Conservation (phyloP, 306 rosid genomes). For the Cucurbita argyrosperma region DNA sequence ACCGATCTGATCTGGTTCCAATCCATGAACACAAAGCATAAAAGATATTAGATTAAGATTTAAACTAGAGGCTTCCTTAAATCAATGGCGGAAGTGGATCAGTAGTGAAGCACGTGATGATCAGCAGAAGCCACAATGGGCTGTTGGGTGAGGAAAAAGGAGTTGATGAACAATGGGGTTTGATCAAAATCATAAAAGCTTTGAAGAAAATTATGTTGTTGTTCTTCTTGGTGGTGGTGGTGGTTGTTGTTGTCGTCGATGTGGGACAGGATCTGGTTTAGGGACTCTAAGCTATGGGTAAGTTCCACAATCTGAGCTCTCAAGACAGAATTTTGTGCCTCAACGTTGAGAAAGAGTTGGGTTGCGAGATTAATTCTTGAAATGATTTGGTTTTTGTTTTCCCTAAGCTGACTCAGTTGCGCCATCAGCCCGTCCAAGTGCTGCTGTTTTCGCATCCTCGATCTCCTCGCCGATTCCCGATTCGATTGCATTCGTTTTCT, state of each 20-base stretch:
- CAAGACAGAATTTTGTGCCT: constrained; percentile 31
- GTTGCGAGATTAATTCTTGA: constrained; percentile 18
- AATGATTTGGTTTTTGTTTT: constrained; percentile 23
- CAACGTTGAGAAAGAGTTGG: constrained; percentile 21
- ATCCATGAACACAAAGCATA: background rate
- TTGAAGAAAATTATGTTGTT: background rate
- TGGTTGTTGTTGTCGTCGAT: constrained; percentile 13
- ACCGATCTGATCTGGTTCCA: background rate
- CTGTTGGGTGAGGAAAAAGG: constrained; percentile 22
- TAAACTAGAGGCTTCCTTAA: background rate
- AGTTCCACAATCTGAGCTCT: constrained; percentile 37
- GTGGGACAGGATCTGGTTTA: constrained; percentile 25
- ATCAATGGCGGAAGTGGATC: background rate
- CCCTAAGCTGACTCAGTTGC: constrained; percentile 13
- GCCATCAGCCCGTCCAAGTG: constrained; percentile 31
- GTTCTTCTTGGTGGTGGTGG: background rate
- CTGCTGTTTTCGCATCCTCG: constrained; percentile 41
- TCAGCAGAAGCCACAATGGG: constrained; percentile 63
- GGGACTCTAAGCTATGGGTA: constrained; percentile 35
- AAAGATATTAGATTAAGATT: background rate
- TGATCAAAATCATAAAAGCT: background rate
- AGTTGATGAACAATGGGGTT: constrained; percentile 26
- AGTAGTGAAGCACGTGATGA: constrained; percentile 6
- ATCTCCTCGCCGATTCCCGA: constrained; percentile 46
- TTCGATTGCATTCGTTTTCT: constrained; percentile 47